These are phyloP conservation scores for Cordyceps javanica DNA, from an alignment of 2,329 filamentous ascomycete genomes.

Conservation along the genomic window DNA sequence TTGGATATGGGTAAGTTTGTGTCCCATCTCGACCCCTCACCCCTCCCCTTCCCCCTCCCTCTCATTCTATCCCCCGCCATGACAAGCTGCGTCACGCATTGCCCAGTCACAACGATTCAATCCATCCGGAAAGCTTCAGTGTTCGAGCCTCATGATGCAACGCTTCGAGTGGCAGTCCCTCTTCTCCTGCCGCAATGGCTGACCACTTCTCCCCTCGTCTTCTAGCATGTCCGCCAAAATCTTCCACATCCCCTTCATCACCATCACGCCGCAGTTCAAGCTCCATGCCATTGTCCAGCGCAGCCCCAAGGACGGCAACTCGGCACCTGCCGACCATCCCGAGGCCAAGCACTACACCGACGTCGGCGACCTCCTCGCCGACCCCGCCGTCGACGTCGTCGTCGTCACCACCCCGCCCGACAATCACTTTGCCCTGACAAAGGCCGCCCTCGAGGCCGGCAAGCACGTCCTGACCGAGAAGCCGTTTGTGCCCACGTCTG, in stretches of 20 bases:
- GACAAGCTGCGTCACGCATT: not conserved
- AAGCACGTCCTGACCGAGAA: conserved; percentile 81
- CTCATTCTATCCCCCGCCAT: conserved; percentile 6
- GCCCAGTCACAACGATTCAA: not conserved
- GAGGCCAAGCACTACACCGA: conserved; percentile 57
- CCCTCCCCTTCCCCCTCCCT: conserved; percentile 5
- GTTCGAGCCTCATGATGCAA: not conserved
- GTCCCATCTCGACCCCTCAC: not conserved
- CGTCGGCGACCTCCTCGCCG: conserved; percentile 56
- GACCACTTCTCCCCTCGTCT: not conserved
- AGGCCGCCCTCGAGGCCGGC: conserved; percentile 58
- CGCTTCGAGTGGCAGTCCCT: not conserved
- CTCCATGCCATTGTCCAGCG: conserved; percentile 74
- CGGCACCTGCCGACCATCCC: conserved; percentile 64
- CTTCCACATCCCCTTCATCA: conserved; percentile 61
- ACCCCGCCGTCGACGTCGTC: conserved; percentile 61
- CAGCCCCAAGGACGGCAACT: conserved; percentile 55
- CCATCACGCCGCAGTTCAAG: conserved; percentile 54
- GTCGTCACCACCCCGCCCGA: conserved; percentile 67
- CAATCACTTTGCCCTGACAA: conserved; percentile 61
- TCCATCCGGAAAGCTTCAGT: not conserved
- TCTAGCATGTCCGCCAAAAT: conserved; percentile 60
- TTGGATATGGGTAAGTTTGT: conserved; percentile 43
- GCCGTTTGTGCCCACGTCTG: conserved; percentile 68
- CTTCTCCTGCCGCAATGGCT: conserved; percentile 14